Percentiles rank a stretch among this genome's conserved stretches.
These are phyloP conservation scores for Leptomonas pyrrhocoris DNA, from an alignment of 208 protist species.

Conservation along the genomic window DNA sequence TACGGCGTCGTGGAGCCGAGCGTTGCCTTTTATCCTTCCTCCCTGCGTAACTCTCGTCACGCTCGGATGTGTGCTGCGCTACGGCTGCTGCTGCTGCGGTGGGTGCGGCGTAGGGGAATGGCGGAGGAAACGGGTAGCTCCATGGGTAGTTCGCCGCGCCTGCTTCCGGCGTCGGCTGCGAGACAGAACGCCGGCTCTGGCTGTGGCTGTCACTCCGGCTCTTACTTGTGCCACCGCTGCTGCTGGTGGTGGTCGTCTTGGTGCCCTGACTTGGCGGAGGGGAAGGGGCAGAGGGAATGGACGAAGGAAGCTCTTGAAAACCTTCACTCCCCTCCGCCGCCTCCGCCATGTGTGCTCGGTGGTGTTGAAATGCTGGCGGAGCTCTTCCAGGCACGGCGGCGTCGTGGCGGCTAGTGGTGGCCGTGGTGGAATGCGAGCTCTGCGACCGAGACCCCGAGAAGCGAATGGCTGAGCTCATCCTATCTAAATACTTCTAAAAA, in stretches of 20 bases:
- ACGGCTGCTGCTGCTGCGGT: background rate
- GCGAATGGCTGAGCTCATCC: constrained; percentile 24
- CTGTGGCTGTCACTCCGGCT: background rate
- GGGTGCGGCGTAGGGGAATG: background rate
- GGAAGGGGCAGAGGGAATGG: constrained; percentile 15
- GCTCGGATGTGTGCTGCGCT: background rate
- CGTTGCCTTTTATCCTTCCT: no score
- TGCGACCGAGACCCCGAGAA: constrained; percentile 25
- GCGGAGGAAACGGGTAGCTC: background rate
- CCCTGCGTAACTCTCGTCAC: no score
- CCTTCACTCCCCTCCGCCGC: background rate
- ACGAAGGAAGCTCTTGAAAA: constrained; percentile 9
- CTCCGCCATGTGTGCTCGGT: background rate
- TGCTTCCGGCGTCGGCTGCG: background rate
- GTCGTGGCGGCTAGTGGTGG: background rate
- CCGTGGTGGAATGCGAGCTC: background rate
- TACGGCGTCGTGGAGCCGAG: no score
- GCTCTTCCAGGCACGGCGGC: background rate
- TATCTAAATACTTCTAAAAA: background rate
- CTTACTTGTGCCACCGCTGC: background rate
- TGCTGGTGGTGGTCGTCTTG: background rate
- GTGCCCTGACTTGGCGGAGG: constrained; percentile 12
- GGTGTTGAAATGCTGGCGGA: background rate
- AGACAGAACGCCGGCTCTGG: background rate
- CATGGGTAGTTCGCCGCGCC: background rate